phyloP scores from a whole-genome alignment of 2,329 filamentous ascomycete species.

The Chaetomium sp. region DNA sequence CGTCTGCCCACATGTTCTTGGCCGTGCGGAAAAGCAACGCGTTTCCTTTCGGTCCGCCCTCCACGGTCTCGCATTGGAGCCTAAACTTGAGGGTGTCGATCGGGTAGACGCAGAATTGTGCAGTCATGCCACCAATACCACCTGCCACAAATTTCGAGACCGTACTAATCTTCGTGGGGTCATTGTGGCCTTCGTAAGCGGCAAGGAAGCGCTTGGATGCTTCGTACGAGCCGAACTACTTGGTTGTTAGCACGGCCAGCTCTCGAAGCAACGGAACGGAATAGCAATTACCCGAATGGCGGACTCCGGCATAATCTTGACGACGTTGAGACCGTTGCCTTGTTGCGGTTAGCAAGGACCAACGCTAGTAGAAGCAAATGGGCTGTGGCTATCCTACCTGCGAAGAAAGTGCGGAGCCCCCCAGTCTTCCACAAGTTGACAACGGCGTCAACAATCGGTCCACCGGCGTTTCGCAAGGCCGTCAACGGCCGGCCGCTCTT shows the following conservation, averaged over 20 bases:
- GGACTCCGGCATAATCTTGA: constrained; percentile 98
- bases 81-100: constrained; percentile 75
- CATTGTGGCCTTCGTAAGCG: constrained; percentile 78
- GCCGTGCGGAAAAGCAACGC: constrained; percentile 76
- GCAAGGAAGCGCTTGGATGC: constrained; percentile 84
- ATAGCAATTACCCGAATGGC: constrained; percentile 63
- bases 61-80: constrained; percentile 91
- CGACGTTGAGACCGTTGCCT: constrained; percentile 93
- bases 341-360: constrained; percentile 10
- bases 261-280: neutral
- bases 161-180: constrained; percentile 70
- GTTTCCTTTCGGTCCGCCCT: constrained; percentile 77
- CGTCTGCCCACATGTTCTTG: constrained; percentile 75
- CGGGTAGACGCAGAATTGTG: constrained; percentile 94
- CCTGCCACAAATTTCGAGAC: constrained; percentile 87
- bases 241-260: constrained; percentile 6
- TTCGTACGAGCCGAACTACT: constrained; percentile 88
- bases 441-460: constrained; percentile 65
- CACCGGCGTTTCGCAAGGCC: constrained; percentile 58
- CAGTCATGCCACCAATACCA: constrained; percentile 86
- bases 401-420: constrained; percentile 83
- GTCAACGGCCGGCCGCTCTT: constrained; percentile 62
- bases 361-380: neutral
- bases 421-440: constrained; percentile 79
- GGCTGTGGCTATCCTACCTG: constrained; percentile 52